These are phyloP conservation scores for Medicago arabica DNA, from an alignment of 306 rosid species.

Conservation along the genomic window DNA sequence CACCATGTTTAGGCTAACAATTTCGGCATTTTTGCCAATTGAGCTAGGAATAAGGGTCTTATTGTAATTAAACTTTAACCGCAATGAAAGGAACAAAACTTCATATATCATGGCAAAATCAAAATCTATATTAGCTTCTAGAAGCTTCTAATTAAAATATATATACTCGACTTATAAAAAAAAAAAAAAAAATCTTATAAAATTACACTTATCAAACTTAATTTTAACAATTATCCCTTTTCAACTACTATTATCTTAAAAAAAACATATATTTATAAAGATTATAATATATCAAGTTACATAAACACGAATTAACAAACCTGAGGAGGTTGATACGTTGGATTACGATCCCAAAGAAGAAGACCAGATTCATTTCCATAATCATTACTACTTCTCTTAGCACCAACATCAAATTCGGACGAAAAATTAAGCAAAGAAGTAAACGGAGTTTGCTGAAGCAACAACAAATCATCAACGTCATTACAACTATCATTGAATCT, in stretches of 20 bases:
- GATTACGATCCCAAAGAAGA: conserved; percentile 44
- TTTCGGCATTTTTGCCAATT: too few relatives aligned
- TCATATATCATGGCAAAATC: neutral
- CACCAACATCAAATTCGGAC: conserved; percentile 15
- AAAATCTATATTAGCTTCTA: neutral
- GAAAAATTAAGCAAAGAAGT: conserved; percentile 43
- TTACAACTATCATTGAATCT: neutral
- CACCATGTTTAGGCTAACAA: too few relatives aligned
- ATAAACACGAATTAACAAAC: conserved; percentile 20
- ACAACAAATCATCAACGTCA: conserved; percentile 36
- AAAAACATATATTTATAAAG: too few relatives aligned
- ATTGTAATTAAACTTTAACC: neutral
- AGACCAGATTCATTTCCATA: conserved; percentile 28
- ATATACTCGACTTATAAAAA: too few relatives aligned
- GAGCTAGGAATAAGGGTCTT: too few relatives aligned
- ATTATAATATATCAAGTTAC: neutral
- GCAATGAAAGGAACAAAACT: neutral
- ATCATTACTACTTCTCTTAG: conserved; percentile 9
- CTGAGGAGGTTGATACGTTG: conserved; percentile 45
- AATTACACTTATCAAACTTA: neutral
- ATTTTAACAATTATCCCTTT: too few relatives aligned
- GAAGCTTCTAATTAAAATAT: neutral
- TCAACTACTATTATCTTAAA: too few relatives aligned
- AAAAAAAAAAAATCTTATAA: too few relatives aligned
- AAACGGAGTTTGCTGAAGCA: conserved; percentile 52